phyloP scores from a whole-genome alignment of 345 rosid genomes.

The Lepidium didymum region DNA sequence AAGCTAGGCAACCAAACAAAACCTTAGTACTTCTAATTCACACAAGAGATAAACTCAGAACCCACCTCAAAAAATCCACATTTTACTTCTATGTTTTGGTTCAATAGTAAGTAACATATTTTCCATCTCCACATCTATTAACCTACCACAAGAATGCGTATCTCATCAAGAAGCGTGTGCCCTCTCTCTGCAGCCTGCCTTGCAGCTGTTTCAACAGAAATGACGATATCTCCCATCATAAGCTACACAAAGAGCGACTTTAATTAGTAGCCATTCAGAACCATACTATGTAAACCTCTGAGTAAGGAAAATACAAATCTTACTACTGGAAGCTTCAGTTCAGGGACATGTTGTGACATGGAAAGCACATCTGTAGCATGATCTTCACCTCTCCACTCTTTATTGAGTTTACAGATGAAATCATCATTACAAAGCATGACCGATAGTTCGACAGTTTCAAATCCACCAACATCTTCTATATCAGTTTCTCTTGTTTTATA shows the following conservation, averaged over 20 bases:
- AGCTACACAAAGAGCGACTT: slow-evolving; percentile 46
- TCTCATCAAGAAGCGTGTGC: slow-evolving; percentile 83
- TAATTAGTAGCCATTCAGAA: not conserved
- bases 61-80: not conserved
- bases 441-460: slow-evolving; percentile 65
- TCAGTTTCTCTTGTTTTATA: slow-evolving; percentile 69
- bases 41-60: not conserved
- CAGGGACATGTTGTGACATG: slow-evolving; percentile 80
- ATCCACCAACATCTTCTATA: slow-evolving; percentile 61
- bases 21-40: not conserved
- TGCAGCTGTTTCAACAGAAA: slow-evolving; percentile 90
- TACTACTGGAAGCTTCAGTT: slow-evolving; percentile 76
- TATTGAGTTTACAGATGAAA: slow-evolving; percentile 74
- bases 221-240: slow-evolving; percentile 92
- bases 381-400: slow-evolving; percentile 96
- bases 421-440: slow-evolving; percentile 81
- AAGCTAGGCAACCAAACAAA: not conserved
- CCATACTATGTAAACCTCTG: not conserved
- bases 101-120: not conserved
- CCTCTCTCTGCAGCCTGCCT: slow-evolving; percentile 91
- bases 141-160: slow-evolving; percentile 85
- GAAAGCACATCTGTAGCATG: slow-evolving; percentile 95
- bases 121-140: not conserved
- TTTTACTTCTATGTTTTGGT: not conserved
- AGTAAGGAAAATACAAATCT: slow-evolving; percentile 9